These are phyloP conservation scores for Inga leiocalycina DNA, from an alignment of 306 rosid species.

Conservation along the genomic window DNA sequence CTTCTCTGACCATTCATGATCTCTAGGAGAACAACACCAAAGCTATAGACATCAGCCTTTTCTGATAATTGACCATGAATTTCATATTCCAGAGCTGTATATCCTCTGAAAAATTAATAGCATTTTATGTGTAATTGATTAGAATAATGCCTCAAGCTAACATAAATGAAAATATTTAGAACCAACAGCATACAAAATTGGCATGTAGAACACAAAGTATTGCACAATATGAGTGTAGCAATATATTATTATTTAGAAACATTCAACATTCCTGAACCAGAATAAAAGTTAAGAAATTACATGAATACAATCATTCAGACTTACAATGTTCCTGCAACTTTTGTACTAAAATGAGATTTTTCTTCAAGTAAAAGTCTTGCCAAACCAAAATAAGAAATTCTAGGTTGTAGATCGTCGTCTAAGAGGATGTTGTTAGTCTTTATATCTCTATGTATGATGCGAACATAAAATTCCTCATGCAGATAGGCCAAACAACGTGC, in stretches of 20 bases:
- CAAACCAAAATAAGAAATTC: background rate
- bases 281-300: background rate
- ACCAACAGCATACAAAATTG: background rate
- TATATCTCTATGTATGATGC: background rate
- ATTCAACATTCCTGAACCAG: background rate
- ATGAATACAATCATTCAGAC: background rate
- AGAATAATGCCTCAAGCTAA: background rate
- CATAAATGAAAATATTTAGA: background rate
- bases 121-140: background rate
- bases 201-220: background rate
- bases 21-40: slow-evolving; percentile 69
- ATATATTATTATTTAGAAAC: no score
- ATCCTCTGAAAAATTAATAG: slow-evolving; percentile 43
- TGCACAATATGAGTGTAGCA: background rate
- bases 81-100: slow-evolving; percentile 30
- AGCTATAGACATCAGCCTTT: slow-evolving; percentile 70
- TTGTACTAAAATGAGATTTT: background rate
- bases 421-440: background rate
- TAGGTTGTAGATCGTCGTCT: background rate
- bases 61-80: slow-evolving; percentile 71
- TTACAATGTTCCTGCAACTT: background rate
- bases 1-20: slow-evolving; percentile 60
- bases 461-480: slow-evolving; percentile 65
- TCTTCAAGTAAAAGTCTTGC: background rate
- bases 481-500: slow-evolving; percentile 64